Percentiles rank a stretch among this genome's conserved stretches.
phyloP scores from a whole-genome alignment of 2,329 filamentous ascomycete genomes.

The Epichloe bromicola region DNA sequence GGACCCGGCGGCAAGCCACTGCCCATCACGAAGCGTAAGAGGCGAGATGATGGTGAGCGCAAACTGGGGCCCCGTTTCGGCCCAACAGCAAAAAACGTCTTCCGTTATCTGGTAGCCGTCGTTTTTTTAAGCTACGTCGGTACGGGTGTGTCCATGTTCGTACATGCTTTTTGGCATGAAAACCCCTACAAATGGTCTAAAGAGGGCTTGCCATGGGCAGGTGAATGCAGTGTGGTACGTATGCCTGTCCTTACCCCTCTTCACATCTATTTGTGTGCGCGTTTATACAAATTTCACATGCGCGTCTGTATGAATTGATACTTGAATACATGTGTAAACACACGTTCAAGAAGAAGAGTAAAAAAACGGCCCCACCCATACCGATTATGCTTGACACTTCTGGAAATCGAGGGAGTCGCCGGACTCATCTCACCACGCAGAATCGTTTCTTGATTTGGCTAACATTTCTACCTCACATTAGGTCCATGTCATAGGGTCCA shows the following conservation, averaged over 20 bases:
- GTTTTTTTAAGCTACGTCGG: slow-evolving; percentile 63
- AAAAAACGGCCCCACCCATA: too few species aligned
- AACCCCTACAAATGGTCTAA: slow-evolving; percentile 25
- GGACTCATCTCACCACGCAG: neutral
- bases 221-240: slow-evolving; percentile 62
- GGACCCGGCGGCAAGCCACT: slow-evolving; percentile 87
- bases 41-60: slow-evolving; percentile 33
- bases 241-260: neutral
- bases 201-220: slow-evolving; percentile 54
- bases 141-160: slow-evolving; percentile 59
- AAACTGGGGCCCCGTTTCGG: slow-evolving; percentile 44
- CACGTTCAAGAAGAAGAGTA: too few species aligned
- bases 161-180: slow-evolving; percentile 50
- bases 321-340: too few species aligned
- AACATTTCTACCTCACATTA: slow-evolving; percentile 22
- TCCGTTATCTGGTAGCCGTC: slow-evolving; percentile 61
- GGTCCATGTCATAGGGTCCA: slow-evolving; percentile 75
- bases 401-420: neutral
- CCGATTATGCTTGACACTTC: too few species aligned
- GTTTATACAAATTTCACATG: too few species aligned
- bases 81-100: slow-evolving; percentile 53
- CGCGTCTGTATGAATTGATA: too few species aligned
- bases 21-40: slow-evolving; percentile 49
- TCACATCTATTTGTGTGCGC: too few species aligned
- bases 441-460: neutral